Evolutionary conservation across 176 grass and related monocot genomes (phyloP), one percentile per base, ranked within the genome.

Genomic region (Rhynchospora pubera): DNA sequence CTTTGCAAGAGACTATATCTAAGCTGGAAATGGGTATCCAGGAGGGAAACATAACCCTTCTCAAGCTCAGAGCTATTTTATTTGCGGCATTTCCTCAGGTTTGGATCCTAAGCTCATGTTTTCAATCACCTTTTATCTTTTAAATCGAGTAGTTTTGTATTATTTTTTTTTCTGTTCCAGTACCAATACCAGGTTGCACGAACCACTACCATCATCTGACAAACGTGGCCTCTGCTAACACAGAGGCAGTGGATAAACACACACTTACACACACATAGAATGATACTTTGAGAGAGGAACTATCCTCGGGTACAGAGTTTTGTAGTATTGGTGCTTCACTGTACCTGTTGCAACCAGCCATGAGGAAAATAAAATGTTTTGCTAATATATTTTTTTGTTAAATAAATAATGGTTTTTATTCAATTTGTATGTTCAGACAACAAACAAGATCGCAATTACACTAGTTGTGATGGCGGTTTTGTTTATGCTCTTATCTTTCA

Each of bases 81-180:
- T 87, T 93, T 46, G 91, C 96, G 44, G 89, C 89, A 48, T 95
- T 90, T 85, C 90, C 96, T 7, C 91, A 99, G 93, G 96, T 93
- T 55, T 18, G 19, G 0, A 2, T 15, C 43, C n/a, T 24, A 79
- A 26, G 24, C 62, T 65, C n/a, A 7, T 57, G 30, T 57, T 43
- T 75, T 39, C 52, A 59, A 15, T 58, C 42, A 19, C 28, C 13
- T 53, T 10, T n/a, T 32, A 5, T 70, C 42, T 45, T 46, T 70
- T 46, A 70, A 69, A 43, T 69, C 44, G 16, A 70, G 39, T 70
- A 70, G 45, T 46, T 5, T 70, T 70, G 6, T 15, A 70, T 39
- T 46, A 70, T 10, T 11, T 1, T 46, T n/a, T 70, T 39, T 51
- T 46, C n/a, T 70, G 62, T 30, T 3, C 21, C 46, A 74, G 46